Evolutionary conservation across 495 filamentous ascomycete genomes (phyloP), one percentile per base, ranked within the genome.

Genomic region (Penicillium canescens): DNA sequence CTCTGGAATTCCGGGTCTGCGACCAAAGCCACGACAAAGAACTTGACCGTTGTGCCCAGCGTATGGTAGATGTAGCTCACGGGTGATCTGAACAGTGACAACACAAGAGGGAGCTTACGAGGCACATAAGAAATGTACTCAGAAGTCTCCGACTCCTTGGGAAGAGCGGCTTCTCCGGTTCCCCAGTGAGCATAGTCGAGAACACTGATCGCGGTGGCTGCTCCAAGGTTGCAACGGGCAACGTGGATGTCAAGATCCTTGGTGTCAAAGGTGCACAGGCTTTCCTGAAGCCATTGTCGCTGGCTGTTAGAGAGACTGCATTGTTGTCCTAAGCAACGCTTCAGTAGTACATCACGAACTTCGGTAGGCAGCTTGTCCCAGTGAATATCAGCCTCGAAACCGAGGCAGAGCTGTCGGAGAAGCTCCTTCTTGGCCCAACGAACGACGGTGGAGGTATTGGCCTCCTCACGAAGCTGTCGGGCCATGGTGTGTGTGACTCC

Each of bases 1-100:
- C 82, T 66, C 53, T 85, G 82, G 57, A 80, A 83, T 52, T 85
- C 82, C 7, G 78, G 74, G 59, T 85, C 82, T 8, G 81, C 82
- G 23, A 82, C 66, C 14, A 79, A 47, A 20, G 82, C 75, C 45
- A 83, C 70, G 7, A 80, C 67, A 20, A 79, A 58, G 60, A 84
- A 84, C 52, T 85, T 85, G 66, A 78, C 60, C 7, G 61, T 56
- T 6, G 62, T 59, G 6, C 74, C 74, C 6, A 79, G 42, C 13
- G 48, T 60, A 55, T 80, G 77, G 51, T 78, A 77, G 1, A 70
- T 10, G 2, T 60, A 72, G 52, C 61, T 63, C 21, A 68, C 55
- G 1, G 69, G 60, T 11, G 59, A 59, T 42, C 62, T 45, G n/a
- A 73, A 21, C 11, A 73, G n/a, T 13, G 66, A 63, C 10, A 68